Conservation (phyloP, 78 protist species). For the Mantamonas sphyraenae region DNA sequence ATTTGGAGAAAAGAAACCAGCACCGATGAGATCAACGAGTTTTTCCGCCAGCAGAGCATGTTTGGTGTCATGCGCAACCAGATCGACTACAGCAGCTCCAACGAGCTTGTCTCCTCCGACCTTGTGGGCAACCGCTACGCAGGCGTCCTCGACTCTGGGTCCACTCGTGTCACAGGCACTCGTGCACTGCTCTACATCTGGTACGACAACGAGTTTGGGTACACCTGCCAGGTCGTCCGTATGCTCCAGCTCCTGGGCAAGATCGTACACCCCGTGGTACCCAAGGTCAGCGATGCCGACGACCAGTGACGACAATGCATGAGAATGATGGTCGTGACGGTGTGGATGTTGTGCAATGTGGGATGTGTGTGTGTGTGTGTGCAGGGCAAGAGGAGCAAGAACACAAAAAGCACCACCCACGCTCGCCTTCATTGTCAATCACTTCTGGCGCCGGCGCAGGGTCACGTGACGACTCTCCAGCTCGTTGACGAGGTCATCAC, state of each 20-base stretch:
- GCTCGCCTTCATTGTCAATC: too few relatives aligned
- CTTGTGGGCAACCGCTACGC: background rate
- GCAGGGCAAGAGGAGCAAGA: too few relatives aligned
- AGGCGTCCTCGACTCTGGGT: background rate
- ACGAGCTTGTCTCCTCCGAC: slow-evolving; percentile 11
- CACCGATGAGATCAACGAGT: slow-evolving; percentile 10
- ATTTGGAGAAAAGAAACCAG: background rate
- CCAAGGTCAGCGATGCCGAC: background rate
- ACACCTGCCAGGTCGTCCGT: slow-evolving; percentile 16
- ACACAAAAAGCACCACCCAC: too few relatives aligned
- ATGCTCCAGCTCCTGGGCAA: background rate
- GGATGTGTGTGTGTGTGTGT: too few relatives aligned
- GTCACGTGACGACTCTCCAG: too few relatives aligned
- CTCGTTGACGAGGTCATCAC: too few relatives aligned
- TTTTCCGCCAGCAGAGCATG: background rate
- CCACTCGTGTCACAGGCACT: background rate
- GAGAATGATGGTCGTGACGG: too few relatives aligned
- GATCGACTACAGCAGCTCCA: slow-evolving; percentile 1
- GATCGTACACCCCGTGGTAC: background rate
- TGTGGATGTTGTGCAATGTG: too few relatives aligned
- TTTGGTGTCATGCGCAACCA: background rate
- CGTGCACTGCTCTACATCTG: background rate
- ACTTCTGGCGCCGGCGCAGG: too few relatives aligned
- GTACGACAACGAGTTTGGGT: slow-evolving; percentile 19
- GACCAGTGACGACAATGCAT: background rate